Conservation (phyloP, 495 filamentous ascomycete genomes). For the Geoglossum glabrum region DNA sequence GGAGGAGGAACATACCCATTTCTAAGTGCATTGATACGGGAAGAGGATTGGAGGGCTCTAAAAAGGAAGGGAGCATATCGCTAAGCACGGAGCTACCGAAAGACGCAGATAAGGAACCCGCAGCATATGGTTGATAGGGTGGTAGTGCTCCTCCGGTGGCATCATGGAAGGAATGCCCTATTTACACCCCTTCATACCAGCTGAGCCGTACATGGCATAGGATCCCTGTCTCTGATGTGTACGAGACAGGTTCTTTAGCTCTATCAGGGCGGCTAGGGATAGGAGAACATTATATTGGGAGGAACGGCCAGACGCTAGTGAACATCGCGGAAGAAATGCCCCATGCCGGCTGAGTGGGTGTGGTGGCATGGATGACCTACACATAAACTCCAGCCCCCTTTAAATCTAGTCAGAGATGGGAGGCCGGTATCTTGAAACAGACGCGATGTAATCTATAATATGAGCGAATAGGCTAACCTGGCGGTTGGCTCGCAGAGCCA, state of each 20-base stretch:
- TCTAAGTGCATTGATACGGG: background rate
- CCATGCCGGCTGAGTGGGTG: background rate
- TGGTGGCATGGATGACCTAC: background rate
- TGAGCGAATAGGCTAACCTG: background rate
- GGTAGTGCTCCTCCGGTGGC: background rate
- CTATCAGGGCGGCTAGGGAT: background rate
- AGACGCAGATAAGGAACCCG: background rate
- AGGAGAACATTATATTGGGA: background rate
- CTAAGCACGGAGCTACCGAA: background rate
- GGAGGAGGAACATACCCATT: background rate
- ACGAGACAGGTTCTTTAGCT: background rate
- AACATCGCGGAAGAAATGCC: background rate
- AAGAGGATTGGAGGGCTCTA: background rate
- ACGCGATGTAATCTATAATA: background rate
- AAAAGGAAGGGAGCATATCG: background rate
- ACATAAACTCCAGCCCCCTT: background rate
- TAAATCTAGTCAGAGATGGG: background rate
- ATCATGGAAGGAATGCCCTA: background rate
- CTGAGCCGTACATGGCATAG: background rate
- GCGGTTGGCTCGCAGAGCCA: background rate
- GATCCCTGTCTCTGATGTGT: background rate
- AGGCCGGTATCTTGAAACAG: background rate
- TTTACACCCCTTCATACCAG: background rate
- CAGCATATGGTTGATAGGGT: background rate
- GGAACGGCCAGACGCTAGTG: background rate